These are phyloP conservation scores for Collybiopsis luxurians DNA, from an alignment of 768 basidiomycete species.

Conservation along the genomic window DNA sequence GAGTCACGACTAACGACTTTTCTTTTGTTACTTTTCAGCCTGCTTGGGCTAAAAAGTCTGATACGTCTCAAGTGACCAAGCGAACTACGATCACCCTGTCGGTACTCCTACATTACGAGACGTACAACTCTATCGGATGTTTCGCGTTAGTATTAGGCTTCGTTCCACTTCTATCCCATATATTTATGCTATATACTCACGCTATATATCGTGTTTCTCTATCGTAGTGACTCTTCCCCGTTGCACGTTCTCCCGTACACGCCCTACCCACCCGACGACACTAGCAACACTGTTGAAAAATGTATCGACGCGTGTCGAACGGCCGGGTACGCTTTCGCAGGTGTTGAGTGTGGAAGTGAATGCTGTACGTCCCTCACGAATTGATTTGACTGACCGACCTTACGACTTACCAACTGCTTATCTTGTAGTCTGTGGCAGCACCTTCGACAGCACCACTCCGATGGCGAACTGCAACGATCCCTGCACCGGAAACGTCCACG, in stretches of 20 bases:
- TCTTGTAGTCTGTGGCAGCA: background rate
- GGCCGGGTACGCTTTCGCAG: constrained; percentile 14
- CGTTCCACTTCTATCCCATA: background rate
- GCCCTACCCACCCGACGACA: background rate
- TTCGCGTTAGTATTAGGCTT: background rate
- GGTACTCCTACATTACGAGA: background rate
- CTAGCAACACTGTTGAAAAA: constrained; percentile 15
- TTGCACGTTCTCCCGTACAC: background rate
- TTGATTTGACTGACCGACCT: background rate
- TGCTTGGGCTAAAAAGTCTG: too few relatives aligned
- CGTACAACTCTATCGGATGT: background rate
- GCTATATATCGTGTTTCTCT: too few relatives aligned
- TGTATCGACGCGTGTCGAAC: constrained; percentile 17
- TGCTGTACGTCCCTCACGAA: constrained; percentile 15
- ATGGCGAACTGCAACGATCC: constrained; percentile 9
- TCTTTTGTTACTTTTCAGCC: too few relatives aligned
- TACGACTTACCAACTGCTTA: background rate
- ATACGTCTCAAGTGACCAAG: too few relatives aligned
- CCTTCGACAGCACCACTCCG: background rate
- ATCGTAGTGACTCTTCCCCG: background rate
- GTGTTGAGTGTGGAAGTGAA: constrained; percentile 19
- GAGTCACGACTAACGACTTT: too few relatives aligned
- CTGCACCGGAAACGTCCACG: constrained; percentile 16
- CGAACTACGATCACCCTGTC: too few relatives aligned
- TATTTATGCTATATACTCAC: too few relatives aligned